These are phyloP conservation scores for Coffea humblotiana DNA, from an alignment of 305 asterid species.

Conservation along the genomic window DNA sequence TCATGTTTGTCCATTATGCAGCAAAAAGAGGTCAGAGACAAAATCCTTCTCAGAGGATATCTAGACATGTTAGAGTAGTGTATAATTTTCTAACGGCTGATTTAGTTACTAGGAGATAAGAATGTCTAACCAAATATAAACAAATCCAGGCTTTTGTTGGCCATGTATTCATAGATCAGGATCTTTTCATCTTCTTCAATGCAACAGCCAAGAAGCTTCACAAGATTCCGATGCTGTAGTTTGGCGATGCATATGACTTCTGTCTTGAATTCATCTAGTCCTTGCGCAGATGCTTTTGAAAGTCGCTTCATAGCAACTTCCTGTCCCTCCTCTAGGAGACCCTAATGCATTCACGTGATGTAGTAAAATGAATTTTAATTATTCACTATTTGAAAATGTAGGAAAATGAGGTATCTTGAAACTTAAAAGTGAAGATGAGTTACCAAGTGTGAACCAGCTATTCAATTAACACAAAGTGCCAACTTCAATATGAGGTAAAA, in stretches of 20 bases:
- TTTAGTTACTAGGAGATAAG: not conserved
- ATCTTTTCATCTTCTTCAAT: conserved; percentile 35
- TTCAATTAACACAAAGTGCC: no score
- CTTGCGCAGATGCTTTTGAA: conserved; percentile 38
- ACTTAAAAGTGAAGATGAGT: no score
- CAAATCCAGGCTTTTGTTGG: conserved; percentile 38
- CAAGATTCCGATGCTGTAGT: conserved; percentile 49
- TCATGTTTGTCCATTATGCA: not conserved
- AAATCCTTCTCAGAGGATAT: not conserved
- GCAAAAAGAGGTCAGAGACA: not conserved
- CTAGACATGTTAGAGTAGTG: not conserved
- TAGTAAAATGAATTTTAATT: no score
- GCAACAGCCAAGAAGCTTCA: conserved; percentile 47
- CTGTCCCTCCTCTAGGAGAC: conserved; percentile 34
- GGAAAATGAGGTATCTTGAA: no score
- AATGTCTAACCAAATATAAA: conserved; percentile 35
- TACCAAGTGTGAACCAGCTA: no score
- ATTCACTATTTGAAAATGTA: no score
- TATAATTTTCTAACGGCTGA: not conserved
- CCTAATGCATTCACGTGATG: conserved; percentile 10
- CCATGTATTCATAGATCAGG: conserved; percentile 48
- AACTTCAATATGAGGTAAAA: no score
- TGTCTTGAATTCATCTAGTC: conserved; percentile 37
- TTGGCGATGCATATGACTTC: conserved; percentile 41
- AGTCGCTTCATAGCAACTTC: conserved; percentile 44